Conservation (phyloP, 73 alveolate genomes). For the Paramecium biaurelia region DNA sequence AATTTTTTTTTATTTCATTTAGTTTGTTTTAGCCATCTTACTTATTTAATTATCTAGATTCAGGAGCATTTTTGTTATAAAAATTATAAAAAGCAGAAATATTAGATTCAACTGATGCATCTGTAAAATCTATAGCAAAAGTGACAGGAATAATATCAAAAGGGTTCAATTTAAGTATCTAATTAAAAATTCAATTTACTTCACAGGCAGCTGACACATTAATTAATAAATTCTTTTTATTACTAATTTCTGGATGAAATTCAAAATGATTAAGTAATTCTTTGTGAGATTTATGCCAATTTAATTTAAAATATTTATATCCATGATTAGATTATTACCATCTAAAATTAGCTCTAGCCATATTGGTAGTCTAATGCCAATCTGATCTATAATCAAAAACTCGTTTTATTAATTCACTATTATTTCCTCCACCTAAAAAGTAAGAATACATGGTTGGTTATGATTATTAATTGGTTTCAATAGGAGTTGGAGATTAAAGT, state of each 20-base stretch:
- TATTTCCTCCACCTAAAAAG: constrained; percentile 58
- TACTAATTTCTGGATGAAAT: constrained; percentile 86
- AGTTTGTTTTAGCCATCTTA: constrained; percentile 23
- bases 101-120: neutral
- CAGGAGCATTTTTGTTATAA: constrained; percentile 59
- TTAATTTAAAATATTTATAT: constrained; percentile 35
- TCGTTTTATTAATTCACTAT: constrained; percentile 49
- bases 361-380: constrained; percentile 55
- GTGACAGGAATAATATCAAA: constrained; percentile 60
- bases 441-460: constrained; percentile 28
- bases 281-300: constrained; percentile 44
- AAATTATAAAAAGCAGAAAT: constrained; percentile 56
- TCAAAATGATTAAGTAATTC: constrained; percentile 93
- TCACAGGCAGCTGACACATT: constrained; percentile 63
- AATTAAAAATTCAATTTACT: neutral
- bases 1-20: constrained; percentile 48
- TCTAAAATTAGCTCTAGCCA: constrained; percentile 43
- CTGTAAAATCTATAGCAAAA: constrained; percentile 57
- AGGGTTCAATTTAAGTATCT: neutral
- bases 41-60: neutral
- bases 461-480: neutral
- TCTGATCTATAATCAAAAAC: constrained; percentile 44
- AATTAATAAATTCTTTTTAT: constrained; percentile 86
- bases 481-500: neutral
- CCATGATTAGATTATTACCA: constrained; percentile 60